phyloP scores from a whole-genome alignment of 345 rosid species.

The Angophora floribunda region DNA sequence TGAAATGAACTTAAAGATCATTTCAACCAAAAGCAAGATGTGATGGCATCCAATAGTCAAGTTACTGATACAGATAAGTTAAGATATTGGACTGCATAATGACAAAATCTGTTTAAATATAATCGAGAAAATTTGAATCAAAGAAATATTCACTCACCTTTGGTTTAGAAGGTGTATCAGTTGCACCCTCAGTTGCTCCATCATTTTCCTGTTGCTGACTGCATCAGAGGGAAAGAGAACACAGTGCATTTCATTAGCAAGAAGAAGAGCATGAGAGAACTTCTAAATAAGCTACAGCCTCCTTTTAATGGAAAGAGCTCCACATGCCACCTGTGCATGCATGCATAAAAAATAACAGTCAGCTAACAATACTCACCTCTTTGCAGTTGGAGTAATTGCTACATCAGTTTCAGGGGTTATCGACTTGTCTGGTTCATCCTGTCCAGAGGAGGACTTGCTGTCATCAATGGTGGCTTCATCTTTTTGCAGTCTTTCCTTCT shows the following conservation, averaged over 20 bases:
- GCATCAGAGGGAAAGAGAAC: background rate
- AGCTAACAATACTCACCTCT: background rate
- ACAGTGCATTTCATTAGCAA: background rate
- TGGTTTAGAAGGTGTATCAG: constrained; percentile 23
- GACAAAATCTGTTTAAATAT: background rate
- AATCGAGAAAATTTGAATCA: background rate
- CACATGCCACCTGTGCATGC: background rate
- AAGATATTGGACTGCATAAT: background rate
- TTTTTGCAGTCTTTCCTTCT: constrained; percentile 15
- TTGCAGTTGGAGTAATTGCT: background rate
- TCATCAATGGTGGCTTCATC: background rate
- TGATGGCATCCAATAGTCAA: background rate
- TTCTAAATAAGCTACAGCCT: background rate
- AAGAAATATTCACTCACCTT: constrained; percentile 36
- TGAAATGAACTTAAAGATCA: background rate
- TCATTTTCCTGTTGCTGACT: constrained; percentile 27
- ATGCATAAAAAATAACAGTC: background rate
- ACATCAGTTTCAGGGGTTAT: constrained; percentile 9
- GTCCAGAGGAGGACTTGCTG: constrained; percentile 5
- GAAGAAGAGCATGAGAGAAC: background rate
- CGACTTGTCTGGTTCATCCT: constrained; percentile 6
- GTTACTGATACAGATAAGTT: background rate
- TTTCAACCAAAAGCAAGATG: background rate
- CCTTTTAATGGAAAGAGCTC: background rate
- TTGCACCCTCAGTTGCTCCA: constrained; percentile 23